Percentiles rank a stretch among this genome's conserved stretches.
Evolutionary conservation across 2,329 filamentous ascomycete species (phyloP).

Genomic region (Arthrobotrys entomopaga): DNA sequence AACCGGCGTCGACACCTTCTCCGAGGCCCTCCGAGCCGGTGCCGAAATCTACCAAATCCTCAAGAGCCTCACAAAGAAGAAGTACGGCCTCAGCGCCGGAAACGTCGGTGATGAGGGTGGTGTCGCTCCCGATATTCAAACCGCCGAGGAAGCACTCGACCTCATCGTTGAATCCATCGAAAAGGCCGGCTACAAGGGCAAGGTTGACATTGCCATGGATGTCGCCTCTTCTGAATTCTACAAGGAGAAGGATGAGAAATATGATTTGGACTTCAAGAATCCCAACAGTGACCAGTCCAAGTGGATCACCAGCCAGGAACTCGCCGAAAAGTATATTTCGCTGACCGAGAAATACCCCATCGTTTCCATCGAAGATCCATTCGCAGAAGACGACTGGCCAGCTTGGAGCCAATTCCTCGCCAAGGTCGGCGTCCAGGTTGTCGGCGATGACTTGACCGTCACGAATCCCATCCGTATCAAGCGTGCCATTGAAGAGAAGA

Average conservation of each 20-base stretch:
- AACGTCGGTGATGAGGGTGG: slow-evolving; percentile 99
- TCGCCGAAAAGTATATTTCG: slow-evolving; percentile 88
- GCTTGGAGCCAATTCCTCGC: slow-evolving; percentile 99
- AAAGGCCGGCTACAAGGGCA: slow-evolving; percentile 91
- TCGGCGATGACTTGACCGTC: slow-evolving; percentile 96
- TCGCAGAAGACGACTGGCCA: slow-evolving; percentile 99
- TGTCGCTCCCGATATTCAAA: slow-evolving; percentile 99
- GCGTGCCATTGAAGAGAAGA: slow-evolving; percentile 99
- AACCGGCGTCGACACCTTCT: slow-evolving; percentile 84
- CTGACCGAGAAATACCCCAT: slow-evolving; percentile 97
- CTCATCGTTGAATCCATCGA: slow-evolving; percentile 95
- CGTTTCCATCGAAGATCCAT: slow-evolving; percentile 98
- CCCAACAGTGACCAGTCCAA: slow-evolving; percentile 93
- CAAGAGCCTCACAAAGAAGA: slow-evolving; percentile 97
- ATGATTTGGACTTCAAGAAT: slow-evolving; percentile 99
- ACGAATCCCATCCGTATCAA: slow-evolving; percentile 99
- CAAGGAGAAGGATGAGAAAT: slow-evolving; percentile 97
- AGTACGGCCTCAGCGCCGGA: slow-evolving; percentile 97
- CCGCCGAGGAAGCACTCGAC: slow-evolving; percentile 92
- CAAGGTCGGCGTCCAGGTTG: slow-evolving; percentile 97
- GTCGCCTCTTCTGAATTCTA: slow-evolving; percentile 99
- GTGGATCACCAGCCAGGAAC: slow-evolving; percentile 98
- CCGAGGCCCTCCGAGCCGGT: slow-evolving; percentile 95
- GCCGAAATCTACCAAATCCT: slow-evolving; percentile 98
- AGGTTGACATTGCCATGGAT: slow-evolving; percentile 99